These are phyloP conservation scores for Mangifera indica DNA, from an alignment of 345 rosid species.

Conservation along the genomic window DNA sequence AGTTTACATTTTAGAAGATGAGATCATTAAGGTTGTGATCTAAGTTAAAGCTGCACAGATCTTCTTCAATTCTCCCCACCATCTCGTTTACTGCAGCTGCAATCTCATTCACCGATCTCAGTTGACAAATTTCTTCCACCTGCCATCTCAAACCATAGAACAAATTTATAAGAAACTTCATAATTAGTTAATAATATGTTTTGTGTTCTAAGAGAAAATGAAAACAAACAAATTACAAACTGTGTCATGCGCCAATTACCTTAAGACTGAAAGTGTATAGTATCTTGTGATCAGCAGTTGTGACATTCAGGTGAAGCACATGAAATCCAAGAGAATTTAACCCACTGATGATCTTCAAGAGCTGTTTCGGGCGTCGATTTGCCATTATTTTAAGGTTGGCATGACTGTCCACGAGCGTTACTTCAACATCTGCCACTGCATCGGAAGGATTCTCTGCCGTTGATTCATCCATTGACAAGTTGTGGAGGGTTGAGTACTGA, in stretches of 20 bases:
- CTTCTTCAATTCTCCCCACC: conserved; percentile 46
- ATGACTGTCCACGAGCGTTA: conserved; percentile 54
- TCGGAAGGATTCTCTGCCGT: conserved; percentile 12
- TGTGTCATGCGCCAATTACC: conserved; percentile 34
- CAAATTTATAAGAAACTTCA: too few species aligned
- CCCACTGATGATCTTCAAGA: conserved; percentile 49
- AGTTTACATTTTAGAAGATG: not conserved
- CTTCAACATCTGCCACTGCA: conserved; percentile 57
- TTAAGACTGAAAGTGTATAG: conserved; percentile 56
- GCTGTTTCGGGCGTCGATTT: conserved; percentile 47
- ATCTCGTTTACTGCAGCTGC: conserved; percentile 52
- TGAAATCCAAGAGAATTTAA: conserved; percentile 44
- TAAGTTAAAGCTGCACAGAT: conserved; percentile 18
- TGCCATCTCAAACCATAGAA: conserved; percentile 17
- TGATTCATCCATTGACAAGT: conserved; percentile 8
- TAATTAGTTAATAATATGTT: not conserved
- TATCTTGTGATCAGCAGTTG: conserved; percentile 41
- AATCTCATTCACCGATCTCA: conserved; percentile 46
- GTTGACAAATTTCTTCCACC: conserved; percentile 53
- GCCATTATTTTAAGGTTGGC: conserved; percentile 58
- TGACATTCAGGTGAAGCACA: conserved; percentile 58
- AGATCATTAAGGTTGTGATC: not conserved
- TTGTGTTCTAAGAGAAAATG: not conserved
- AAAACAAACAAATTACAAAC: too few species aligned
- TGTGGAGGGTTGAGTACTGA: conserved; percentile 40